Conservation (phyloP, 192 early-diverging fungal genomes). For the Podila clonocystis region DNA sequence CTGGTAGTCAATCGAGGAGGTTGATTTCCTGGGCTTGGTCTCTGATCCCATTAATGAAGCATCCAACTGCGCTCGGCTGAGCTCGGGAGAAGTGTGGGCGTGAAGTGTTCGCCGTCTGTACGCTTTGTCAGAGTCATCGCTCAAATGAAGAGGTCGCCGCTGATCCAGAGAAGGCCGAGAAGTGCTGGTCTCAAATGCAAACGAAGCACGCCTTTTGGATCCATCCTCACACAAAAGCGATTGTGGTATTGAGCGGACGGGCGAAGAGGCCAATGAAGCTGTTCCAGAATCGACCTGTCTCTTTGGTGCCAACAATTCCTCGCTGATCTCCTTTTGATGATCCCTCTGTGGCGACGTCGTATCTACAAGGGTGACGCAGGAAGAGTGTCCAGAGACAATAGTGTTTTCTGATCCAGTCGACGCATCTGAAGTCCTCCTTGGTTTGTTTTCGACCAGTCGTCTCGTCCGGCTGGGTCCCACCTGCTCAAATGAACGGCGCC, state of each 20-base stretch:
- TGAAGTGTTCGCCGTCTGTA: not conserved
- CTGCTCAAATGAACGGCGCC: slow-evolving; percentile 24
- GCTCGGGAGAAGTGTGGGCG: not conserved
- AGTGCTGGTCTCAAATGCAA: not conserved
- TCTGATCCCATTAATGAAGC: not conserved
- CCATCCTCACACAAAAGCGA: not conserved
- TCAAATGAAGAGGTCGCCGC: not conserved
- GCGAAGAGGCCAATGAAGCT: not conserved
- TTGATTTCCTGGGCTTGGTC: not conserved
- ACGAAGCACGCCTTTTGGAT: not conserved
- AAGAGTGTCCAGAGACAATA: slow-evolving; percentile 25
- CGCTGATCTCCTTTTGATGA: not conserved
- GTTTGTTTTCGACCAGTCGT: slow-evolving; percentile 1
- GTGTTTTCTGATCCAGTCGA: slow-evolving; percentile 30
- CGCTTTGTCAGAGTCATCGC: not conserved
- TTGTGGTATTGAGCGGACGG: not conserved
- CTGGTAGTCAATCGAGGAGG: not conserved
- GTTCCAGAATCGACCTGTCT: slow-evolving; percentile 3
- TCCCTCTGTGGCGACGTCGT: slow-evolving; percentile 6
- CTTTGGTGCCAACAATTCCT: not conserved
- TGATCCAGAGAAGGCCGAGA: not conserved
- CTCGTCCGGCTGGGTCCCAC: not conserved
- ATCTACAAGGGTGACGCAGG: slow-evolving; percentile 24
- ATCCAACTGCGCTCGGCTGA: not conserved
- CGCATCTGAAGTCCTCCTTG: slow-evolving; percentile 32